A percentile compares a stretch with the other conserved stretches of the same genome.
These are phyloP conservation scores for Lactarius sanguifluus DNA, from an alignment of 768 basidiomycete genomes.

Conservation along the genomic window DNA sequence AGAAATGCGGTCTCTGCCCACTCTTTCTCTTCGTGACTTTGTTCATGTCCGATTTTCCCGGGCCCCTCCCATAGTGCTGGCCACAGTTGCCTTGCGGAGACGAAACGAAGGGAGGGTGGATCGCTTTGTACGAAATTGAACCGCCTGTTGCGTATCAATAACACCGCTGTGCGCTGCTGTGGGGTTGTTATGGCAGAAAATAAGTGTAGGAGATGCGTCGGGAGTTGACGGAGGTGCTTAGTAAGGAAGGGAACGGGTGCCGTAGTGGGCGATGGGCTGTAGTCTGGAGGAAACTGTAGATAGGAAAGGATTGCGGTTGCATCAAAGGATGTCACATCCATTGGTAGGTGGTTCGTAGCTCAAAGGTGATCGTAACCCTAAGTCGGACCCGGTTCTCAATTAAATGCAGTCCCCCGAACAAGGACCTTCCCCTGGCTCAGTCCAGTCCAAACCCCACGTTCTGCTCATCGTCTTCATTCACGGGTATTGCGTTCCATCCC, in stretches of 20 bases:
- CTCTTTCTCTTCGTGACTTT: conserved; percentile 61
- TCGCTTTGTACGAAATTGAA: conserved; percentile 56
- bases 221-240: conserved; percentile 58
- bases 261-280: conserved; percentile 56
- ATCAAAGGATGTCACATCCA: conserved; percentile 24
- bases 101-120: conserved; percentile 57
- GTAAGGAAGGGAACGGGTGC: conserved; percentile 65
- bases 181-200: conserved; percentile 52
- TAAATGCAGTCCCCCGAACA: background rate
- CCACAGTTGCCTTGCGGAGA: conserved; percentile 57
- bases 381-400: background rate
- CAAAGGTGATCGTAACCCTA: background rate
- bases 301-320: conserved; percentile 42
- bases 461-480: conserved; percentile 78
- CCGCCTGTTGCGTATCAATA: conserved; percentile 70
- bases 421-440: background rate
- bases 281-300: conserved; percentile 58
- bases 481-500: conserved; percentile 49
- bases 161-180: conserved; percentile 61
- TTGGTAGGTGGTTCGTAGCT: background rate
- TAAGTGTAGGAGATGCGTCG: conserved; percentile 55
- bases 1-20: conserved; percentile 70
- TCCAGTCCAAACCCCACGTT: conserved; percentile 32
- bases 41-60: conserved; percentile 49
- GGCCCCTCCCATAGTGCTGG: conserved; percentile 65